Evolutionary conservation across 2,329 filamentous ascomycete genomes (phyloP).

Genomic region (Hypoxylon sp.): DNA sequence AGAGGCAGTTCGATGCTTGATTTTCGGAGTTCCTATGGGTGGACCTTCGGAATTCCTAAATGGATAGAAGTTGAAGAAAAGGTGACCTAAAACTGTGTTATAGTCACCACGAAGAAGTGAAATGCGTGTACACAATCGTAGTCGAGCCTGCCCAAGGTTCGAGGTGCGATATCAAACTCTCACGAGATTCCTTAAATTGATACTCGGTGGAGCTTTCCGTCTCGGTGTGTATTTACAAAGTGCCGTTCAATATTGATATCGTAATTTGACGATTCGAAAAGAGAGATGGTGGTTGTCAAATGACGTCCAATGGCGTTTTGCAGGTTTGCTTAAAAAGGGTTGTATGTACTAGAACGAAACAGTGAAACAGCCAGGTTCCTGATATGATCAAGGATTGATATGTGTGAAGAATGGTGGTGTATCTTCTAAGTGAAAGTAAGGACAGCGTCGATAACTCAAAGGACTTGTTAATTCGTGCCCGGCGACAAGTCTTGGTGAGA

Average conservation of each 20-base stretch:
- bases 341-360: constrained; percentile 50
- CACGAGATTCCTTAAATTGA: constrained; percentile 37
- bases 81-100: constrained; percentile 42
- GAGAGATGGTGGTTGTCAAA: constrained; percentile 19
- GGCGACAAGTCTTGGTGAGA: constrained; percentile 47
- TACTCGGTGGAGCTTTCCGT: constrained; percentile 28
- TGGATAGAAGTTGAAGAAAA: constrained; percentile 41
- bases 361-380: constrained; percentile 57
- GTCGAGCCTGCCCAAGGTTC: constrained; percentile 35
- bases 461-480: constrained; percentile 49
- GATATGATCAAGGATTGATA: constrained; percentile 47
- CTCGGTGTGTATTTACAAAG: constrained; percentile 24
- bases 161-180: constrained; percentile 41
- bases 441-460: constrained; percentile 46
- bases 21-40: constrained; percentile 39
- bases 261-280: constrained; percentile 19
- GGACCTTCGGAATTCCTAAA: constrained; percentile 34
- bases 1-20: constrained; percentile 15
- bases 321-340: constrained; percentile 30
- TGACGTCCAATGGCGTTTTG: constrained; percentile 24
- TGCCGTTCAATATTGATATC: constrained; percentile 18
- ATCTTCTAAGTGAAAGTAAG: constrained; percentile 46
- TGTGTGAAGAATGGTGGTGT: constrained; percentile 36
- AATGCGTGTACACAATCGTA: constrained; percentile 31
- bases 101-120: constrained; percentile 38